A percentile compares a stretch with the other conserved stretches of the same genome.
Evolutionary conservation across 106 monocot species (phyloP).

Genomic region (Allium cepa): DNA sequence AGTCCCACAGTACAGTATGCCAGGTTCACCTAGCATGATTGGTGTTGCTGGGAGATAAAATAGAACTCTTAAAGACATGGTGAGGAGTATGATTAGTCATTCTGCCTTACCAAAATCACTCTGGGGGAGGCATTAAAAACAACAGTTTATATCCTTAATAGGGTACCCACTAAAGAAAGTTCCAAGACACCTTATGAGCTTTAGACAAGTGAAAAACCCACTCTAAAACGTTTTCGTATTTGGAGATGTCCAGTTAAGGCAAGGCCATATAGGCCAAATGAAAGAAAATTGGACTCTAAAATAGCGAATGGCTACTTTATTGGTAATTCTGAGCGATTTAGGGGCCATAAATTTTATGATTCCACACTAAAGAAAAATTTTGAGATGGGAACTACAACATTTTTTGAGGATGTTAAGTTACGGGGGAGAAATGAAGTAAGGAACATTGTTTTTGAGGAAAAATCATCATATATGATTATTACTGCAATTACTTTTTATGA

Average conservation of each 20-base stretch:
- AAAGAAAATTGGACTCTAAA: constrained; percentile 14
- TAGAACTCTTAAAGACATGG: background rate
- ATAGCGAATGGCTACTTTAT: constrained; percentile 9
- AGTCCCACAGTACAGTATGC: background rate
- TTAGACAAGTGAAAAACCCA: background rate
- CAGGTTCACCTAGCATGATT: background rate
- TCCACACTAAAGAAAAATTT: background rate
- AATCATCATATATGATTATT: background rate
- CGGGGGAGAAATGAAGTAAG: background rate
- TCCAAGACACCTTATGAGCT: constrained; percentile 9
- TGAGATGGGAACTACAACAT: background rate
- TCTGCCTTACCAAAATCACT: background rate
- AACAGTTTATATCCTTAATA: constrained; percentile 16
- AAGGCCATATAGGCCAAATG: constrained; percentile 10
- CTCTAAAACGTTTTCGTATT: background rate
- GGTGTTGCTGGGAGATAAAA: background rate
- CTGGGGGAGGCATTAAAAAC: constrained; percentile 11
- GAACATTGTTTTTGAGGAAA: background rate
- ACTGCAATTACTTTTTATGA: too few relatives aligned
- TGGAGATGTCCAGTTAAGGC: constrained; percentile 17
- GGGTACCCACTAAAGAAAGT: constrained; percentile 10
- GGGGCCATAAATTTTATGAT: constrained; percentile 6
- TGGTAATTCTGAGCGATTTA: background rate
- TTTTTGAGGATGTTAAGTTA: constrained; percentile 8
- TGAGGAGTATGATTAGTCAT: background rate